Percentiles rank a stretch among this genome's conserved stretches.
phyloP scores from a whole-genome alignment of 768 basidiomycete genomes.

The Wakefieldia striispora region DNA sequence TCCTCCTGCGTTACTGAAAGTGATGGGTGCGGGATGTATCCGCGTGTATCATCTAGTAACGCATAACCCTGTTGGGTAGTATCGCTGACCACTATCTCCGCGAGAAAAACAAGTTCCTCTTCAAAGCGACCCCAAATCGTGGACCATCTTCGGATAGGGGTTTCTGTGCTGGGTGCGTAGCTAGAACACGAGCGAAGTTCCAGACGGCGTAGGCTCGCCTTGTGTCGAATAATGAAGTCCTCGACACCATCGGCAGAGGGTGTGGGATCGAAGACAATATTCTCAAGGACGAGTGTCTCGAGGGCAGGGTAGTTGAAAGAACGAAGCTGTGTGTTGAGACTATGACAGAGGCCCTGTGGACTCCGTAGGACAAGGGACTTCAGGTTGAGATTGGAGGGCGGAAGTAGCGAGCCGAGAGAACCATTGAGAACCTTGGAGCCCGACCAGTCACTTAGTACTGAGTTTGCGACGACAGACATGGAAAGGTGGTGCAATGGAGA shows the following conservation, averaged over 20 bases:
- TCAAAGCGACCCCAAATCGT: conserved; percentile 26
- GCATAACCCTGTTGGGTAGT: conserved; percentile 20
- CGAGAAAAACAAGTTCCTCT: conserved; percentile 21
- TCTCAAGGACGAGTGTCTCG: conserved; percentile 27
- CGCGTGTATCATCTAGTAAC: conserved; percentile 18
- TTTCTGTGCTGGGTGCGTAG: conserved; percentile 16
- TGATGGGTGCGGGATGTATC: conserved; percentile 23
- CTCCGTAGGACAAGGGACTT: conserved; percentile 26
- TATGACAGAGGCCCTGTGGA: conserved; percentile 30
- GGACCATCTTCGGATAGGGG: conserved; percentile 25
- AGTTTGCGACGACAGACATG: conserved; percentile 31
- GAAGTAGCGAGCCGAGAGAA: conserved; percentile 25
- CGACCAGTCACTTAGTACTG: conserved; percentile 29
- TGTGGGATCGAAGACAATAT: conserved; percentile 27
- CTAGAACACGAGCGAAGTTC: conserved; percentile 28
- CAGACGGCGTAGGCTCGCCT: conserved; percentile 20
- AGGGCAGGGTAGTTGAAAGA: conserved; percentile 26
- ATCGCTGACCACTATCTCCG: conserved; percentile 19
- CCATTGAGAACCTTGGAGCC: conserved; percentile 30
- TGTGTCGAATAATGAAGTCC: conserved; percentile 33
- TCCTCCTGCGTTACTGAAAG: conserved; percentile 16
- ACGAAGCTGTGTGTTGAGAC: conserved; percentile 19
- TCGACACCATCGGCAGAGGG: conserved; percentile 24
- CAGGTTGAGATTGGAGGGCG: conserved; percentile 16
- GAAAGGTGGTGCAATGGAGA: conserved; percentile 31